Percentiles rank a stretch among this genome's conserved stretches.
phyloP scores from a whole-genome alignment of 345 rosid genomes.

The Gossypium anomalum region DNA sequence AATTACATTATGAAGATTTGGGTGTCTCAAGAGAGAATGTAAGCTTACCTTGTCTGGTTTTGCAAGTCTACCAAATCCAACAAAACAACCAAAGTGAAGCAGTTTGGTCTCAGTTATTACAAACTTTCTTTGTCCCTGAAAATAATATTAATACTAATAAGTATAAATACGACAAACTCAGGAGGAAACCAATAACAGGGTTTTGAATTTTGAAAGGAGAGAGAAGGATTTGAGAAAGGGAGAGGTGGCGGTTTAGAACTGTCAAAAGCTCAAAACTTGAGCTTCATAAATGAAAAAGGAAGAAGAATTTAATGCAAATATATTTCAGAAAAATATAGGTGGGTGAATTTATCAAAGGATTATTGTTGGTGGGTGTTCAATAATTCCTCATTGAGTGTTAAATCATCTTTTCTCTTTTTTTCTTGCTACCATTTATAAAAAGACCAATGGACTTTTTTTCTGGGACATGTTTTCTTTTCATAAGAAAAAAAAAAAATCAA shows the following conservation, averaged over 20 bases:
- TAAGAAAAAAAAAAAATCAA: not conserved
- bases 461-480: not conserved
- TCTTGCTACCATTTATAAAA: not conserved
- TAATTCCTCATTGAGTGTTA: slow-evolving; percentile 34
- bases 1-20: not conserved
- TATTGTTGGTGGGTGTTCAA: slow-evolving; percentile 35
- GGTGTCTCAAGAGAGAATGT: not conserved
- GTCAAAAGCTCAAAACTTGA: slow-evolving; percentile 14
- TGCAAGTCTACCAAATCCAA: slow-evolving; percentile 4
- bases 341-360: slow-evolving; percentile 27
- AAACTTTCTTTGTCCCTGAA: not conserved
- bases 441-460: not conserved
- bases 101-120: not conserved
- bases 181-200: not conserved
- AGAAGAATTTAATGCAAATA: not conserved
- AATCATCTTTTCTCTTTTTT: not conserved
- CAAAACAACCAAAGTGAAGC: slow-evolving; percentile 6
- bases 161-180: not conserved
- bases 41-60: slow-evolving; percentile 4
- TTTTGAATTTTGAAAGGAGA: not conserved
- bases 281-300: slow-evolving; percentile 36
- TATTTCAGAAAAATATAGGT: slow-evolving; percentile 15
- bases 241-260: slow-evolving; percentile 21
- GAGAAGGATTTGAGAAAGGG: slow-evolving; percentile 1
- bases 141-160: not conserved